Evolutionary conservation across 176 grass and related monocot genomes (phyloP), one percentile per base, ranked within the genome.

Genomic region (Thalia dealbata): DNA sequence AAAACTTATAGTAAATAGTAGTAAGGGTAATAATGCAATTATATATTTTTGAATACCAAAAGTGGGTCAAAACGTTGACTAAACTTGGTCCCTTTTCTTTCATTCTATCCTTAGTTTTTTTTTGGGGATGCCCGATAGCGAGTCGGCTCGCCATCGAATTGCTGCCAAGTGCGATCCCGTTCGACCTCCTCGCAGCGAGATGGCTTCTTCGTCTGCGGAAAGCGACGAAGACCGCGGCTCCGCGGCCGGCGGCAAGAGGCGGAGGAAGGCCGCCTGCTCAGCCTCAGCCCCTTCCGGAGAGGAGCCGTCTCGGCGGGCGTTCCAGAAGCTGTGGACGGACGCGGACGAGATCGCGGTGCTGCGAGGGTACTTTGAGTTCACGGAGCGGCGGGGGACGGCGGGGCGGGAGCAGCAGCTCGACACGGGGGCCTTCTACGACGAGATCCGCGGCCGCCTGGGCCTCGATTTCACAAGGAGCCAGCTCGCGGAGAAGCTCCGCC

Each of bases 321-420:
- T 61, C 16, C 67, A 79, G 67, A 79, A 79, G 77, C 16, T 79
- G 67, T 79, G 77, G 77, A 71, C 67, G 67, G 67, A 79, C 23
- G 77, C 77, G 9, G 77, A 79, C 54, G 77, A 79, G 67, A 79
- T 79, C 16, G 67, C 77, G n/a, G 41, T 79, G 52, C 77, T 79
- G 66, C 50, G 61, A 30, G 77, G 77, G 35, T 71, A 71, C 25
- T 61, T 56, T 52, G 77, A 79, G 52, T 79, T 71, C 54, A 69
- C 67, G 41, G 59, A 67, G 35, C 64, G 43, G 67, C 52, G 77
- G 66, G 77, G 77, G 35, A 71, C 77, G 67, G 50, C 77, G 66
- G 67, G 16, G 64, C 51, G 66, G 19, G 50, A 69, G 15, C 61
- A 79, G 67, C 67, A 79, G 67, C 77, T 71, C 67, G 77, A 79